phyloP scores from a whole-genome alignment of 1,284 basidiomycete species.

The Cutaneotrichosporon cutaneum region DNA sequence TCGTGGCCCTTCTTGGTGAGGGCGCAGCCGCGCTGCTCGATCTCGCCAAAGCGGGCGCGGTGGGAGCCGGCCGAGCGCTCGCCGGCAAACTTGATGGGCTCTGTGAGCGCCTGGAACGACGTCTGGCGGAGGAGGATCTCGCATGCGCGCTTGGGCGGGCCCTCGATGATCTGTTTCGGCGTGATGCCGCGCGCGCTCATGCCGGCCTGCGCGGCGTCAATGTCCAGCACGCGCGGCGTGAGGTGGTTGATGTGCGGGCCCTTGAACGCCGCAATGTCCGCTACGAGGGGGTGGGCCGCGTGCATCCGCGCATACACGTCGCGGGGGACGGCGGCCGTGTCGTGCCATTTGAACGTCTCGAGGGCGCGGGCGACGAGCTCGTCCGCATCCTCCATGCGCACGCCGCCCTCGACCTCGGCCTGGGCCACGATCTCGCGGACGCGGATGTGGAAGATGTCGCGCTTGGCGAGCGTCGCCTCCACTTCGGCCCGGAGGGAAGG shows the following conservation, averaged over 20 bases:
- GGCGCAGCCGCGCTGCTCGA: constrained; percentile 53
- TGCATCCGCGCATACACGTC: constrained; percentile 46
- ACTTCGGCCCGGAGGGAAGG: constrained; percentile 42
- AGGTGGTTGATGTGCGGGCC: constrained; percentile 56
- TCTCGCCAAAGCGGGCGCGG: constrained; percentile 55
- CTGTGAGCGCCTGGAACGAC: constrained; percentile 52
- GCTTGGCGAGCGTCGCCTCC: constrained; percentile 33
- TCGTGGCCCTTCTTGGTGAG: constrained; percentile 50
- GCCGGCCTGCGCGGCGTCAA: constrained; percentile 51
- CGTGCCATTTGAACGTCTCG: constrained; percentile 54
- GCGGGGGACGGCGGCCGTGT: constrained; percentile 42
- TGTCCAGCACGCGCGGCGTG: constrained; percentile 54
- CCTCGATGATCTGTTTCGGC: constrained; percentile 53
- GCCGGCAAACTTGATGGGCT: constrained; percentile 49
- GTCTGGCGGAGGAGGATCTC: constrained; percentile 54
- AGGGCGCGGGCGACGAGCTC: constrained; percentile 49
- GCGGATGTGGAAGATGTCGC: constrained; percentile 49
- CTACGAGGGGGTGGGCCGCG: constrained; percentile 48
- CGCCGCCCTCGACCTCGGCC: constrained; percentile 43
- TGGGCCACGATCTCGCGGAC: constrained; percentile 41
- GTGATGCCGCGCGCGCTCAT: constrained; percentile 53
- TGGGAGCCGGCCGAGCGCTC: constrained; percentile 38
- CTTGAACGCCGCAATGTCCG: constrained; percentile 53
- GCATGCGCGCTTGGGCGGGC: constrained; percentile 48
- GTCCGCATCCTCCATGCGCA: constrained; percentile 29